Percentiles rank a stretch among this genome's conserved stretches.
Conservation (phyloP, 495 filamentous ascomycete genomes). For the Podospora pseudopauciseta region DNA sequence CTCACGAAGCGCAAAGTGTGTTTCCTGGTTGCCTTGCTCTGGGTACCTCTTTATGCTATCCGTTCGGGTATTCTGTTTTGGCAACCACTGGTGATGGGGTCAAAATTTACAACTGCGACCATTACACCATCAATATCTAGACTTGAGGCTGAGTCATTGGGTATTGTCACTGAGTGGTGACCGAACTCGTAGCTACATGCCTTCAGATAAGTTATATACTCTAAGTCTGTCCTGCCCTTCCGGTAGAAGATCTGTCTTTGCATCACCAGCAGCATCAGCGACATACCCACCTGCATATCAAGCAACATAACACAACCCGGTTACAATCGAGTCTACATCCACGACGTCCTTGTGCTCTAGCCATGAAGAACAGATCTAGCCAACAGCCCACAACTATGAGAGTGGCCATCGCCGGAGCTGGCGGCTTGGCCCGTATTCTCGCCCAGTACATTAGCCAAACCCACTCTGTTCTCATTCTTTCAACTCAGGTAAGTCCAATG, state of each 20-base stretch:
- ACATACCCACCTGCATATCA: neutral
- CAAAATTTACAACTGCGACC: neutral
- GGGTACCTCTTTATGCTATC: neutral
- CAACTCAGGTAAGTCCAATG: slow-evolving; percentile 50
- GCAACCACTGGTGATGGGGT: neutral
- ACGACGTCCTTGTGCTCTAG: slow-evolving; percentile 16
- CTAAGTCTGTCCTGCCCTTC: neutral
- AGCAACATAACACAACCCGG: neutral
- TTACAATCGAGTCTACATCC: neutral
- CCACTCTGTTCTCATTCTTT: slow-evolving; percentile 66
- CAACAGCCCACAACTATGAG: slow-evolving; percentile 53
- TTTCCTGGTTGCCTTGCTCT: neutral
- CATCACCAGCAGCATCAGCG: neutral
- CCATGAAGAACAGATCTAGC: slow-evolving; percentile 36
- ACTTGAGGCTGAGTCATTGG: neutral
- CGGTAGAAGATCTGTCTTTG: neutral
- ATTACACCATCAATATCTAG: neutral
- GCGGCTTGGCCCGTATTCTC: slow-evolving; percentile 63
- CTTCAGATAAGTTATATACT: neutral
- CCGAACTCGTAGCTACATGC: neutral
- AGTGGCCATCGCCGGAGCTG: slow-evolving; percentile 69
- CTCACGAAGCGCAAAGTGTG: neutral
- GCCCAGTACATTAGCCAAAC: slow-evolving; percentile 56
- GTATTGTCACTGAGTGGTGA: neutral
- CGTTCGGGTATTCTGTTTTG: neutral